Base-by-base conservation (phyloP, 176 grass and related monocot species). In the Coix lacrymajobi region DNA sequence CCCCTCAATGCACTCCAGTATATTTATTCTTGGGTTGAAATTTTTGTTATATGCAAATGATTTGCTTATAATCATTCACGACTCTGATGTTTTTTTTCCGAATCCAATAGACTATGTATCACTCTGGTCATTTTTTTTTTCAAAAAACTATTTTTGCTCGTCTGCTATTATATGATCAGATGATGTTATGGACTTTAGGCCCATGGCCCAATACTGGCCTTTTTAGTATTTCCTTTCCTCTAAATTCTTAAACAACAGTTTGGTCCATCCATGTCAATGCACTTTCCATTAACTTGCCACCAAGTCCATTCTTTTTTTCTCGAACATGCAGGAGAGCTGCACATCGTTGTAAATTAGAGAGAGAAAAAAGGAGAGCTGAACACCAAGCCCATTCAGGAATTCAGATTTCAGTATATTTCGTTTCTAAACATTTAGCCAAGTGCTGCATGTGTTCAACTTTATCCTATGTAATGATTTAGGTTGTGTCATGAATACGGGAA, bases 161-260 rank as follows among this genome's bases (percentile, higher is more conserved):
- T 31, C 11, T 60, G n/a, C 58, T 82, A 61, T 48, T 48, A 48
- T 72, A 31, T 48, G 43, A 26, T 73, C 43, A 71, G 65, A 77
- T 71, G 41, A 44, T 81, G 57, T 15, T 54, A 17, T 58, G 19
- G 17, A 71, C 86, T 67, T 84, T 25, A 86, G 54, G 83, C 56
- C 83, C 83, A 90, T 67, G 57, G 71, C 67, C 56, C 66, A 67
- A 46, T 15, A 56, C 57, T 78, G 73, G 49, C 24, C 66, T 61
- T 82, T 37, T 76, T 70, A 76, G 28, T 70, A 20, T 15, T n/a
- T 33, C 3, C 19, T 82, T 87, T 32, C 41, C 75, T 79, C 49
- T 49, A 48, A 48, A 89, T 63, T 19, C 52, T 83, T 73, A 44
- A 63, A 36, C 29, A 73, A 46, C 12, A 48, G 22, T 63, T 77